Evolutionary conservation across 306 rosid genomes (phyloP), one percentile per base, ranked within the genome.

Genomic region (Leucaena leucocephala): DNA sequence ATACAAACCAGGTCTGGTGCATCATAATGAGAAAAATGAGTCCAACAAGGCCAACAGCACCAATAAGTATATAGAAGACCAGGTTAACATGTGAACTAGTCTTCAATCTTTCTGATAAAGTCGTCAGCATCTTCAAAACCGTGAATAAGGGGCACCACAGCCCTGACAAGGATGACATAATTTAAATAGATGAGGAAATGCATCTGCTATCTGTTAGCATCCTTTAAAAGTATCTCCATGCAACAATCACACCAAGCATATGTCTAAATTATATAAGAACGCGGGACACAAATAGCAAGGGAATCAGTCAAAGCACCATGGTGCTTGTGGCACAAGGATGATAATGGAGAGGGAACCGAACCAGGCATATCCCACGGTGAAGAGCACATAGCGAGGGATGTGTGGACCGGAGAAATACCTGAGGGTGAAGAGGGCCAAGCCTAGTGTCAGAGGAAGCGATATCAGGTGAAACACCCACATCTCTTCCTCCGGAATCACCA

Each of bases 111-210:
- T 92, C 95, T 78, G 88, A 70, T 66, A 84, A 95, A 95, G 86
- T 95, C 98, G 69, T 97, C 98, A 63, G 98, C 98, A 76, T 95
- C 98, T 91, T 95, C 98, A 86, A 87, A 95, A 84, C 98, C 98
- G 92, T 92, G 98, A 87, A 95, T 92, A 91, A 95, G 98, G 85
- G 98, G 98, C 87, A 91, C 97, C 93, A 91, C 91, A 82, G 92
- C 93, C 98, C 98, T 95, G 98, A 83, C 91, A 38, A 87, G 90
- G 78, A 85, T 84, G 85, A 84, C 64, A 82, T 76, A 83, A 78
- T 76, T 76, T 48, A 49, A 81, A 81, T 75, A 39, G 71, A 86
- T 86, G 87, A 89, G 95, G 84, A 89, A 77, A 85, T 75, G 61
- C 70, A 74, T 77, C 73, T 58, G 58, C 70, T 44, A 72, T 82